Conservation (phyloP, 192 early-diverging fungal genomes). For the Coemansia javaensis region DNA sequence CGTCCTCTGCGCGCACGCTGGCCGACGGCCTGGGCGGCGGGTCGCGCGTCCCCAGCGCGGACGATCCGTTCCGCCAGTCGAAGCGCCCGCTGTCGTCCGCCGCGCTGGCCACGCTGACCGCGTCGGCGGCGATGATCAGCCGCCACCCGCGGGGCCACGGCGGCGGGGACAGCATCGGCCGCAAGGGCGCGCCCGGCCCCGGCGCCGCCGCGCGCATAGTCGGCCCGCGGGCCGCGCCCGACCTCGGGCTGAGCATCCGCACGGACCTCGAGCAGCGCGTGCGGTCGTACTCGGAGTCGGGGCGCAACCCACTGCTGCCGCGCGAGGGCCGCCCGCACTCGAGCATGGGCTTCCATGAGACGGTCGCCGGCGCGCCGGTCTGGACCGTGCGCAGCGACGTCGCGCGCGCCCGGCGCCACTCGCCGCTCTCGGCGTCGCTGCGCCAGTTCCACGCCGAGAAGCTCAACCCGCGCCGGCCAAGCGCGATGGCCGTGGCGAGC, state of each 20-base stretch:
- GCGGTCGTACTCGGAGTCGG: conserved; percentile 47
- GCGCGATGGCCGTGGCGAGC: conserved; percentile 23
- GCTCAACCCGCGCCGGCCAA: conserved; percentile 20
- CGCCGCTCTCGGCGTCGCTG: conserved; percentile 34
- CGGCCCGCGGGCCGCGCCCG: conserved; percentile 16
- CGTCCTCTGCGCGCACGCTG: conserved; percentile 38
- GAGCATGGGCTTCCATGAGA: conserved; percentile 44
- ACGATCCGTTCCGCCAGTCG: conserved; percentile 16
- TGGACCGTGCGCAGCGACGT: conserved; percentile 16
- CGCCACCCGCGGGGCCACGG: conserved; percentile 7
- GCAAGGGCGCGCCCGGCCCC: not conserved
- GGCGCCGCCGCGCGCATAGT: not conserved
- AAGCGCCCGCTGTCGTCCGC: conserved; percentile 20
- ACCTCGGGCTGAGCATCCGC: conserved; percentile 43
- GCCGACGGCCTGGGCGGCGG: conserved; percentile 20
- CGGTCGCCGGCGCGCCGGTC: conserved; percentile 17
- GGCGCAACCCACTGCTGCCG: conserved; percentile 7
- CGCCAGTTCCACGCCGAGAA: conserved; percentile 26
- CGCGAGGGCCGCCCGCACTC: conserved; percentile 31
- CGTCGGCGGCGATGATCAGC: conserved; percentile 24
- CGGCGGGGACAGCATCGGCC: conserved; percentile 1
- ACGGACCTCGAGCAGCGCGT: conserved; percentile 45
- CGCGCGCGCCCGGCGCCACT: conserved; percentile 17
- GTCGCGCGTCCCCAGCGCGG: conserved; percentile 17
- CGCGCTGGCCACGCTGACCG: conserved; percentile 29